phyloP scores from a whole-genome alignment of 2,329 filamentous ascomycete genomes.

The Corynespora cassiicola region DNA sequence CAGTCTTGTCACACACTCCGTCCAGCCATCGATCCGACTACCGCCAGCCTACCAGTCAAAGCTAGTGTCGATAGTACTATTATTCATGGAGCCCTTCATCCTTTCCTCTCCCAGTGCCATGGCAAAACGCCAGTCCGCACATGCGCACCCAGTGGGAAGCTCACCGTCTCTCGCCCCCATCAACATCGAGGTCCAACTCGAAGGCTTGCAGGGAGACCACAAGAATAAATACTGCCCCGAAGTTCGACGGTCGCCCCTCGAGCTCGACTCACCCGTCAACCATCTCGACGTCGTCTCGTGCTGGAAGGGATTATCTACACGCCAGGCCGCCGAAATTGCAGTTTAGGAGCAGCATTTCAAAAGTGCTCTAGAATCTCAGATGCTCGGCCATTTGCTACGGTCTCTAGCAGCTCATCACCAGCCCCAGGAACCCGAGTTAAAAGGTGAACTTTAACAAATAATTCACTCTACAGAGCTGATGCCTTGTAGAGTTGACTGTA shows the following conservation, averaged over 20 bases:
- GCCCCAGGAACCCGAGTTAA: too few species aligned
- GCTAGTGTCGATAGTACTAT: too few species aligned
- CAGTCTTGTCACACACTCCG: too few species aligned
- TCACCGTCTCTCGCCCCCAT: too few species aligned
- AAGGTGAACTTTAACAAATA: too few species aligned
- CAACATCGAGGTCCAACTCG: conserved; percentile 18
- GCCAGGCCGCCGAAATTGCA: conserved; percentile 35
- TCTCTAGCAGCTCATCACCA: not conserved
- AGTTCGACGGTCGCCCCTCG: conserved; percentile 25
- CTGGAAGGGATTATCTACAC: conserved; percentile 41
- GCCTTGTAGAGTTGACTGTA: conserved; percentile 3
- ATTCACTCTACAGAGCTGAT: too few species aligned
- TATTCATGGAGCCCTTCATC: too few species aligned
- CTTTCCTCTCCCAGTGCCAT: too few species aligned
- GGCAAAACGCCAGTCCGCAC: too few species aligned
- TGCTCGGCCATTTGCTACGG: conserved; percentile 15
- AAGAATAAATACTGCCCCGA: conserved; percentile 31
- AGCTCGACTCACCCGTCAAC: conserved; percentile 13
- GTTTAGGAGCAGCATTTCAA: conserved; percentile 39
- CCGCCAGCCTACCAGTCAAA: too few species aligned
- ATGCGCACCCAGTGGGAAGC: too few species aligned
- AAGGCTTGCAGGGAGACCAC: conserved; percentile 20
- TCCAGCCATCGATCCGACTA: too few species aligned
- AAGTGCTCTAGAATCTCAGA: conserved; percentile 21
- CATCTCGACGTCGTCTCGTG: conserved; percentile 43